Percentiles rank a stretch among this genome's conserved stretches.
Conservation (phyloP, 2,329 filamentous ascomycete species). For the Ramichloridium luteum region DNA sequence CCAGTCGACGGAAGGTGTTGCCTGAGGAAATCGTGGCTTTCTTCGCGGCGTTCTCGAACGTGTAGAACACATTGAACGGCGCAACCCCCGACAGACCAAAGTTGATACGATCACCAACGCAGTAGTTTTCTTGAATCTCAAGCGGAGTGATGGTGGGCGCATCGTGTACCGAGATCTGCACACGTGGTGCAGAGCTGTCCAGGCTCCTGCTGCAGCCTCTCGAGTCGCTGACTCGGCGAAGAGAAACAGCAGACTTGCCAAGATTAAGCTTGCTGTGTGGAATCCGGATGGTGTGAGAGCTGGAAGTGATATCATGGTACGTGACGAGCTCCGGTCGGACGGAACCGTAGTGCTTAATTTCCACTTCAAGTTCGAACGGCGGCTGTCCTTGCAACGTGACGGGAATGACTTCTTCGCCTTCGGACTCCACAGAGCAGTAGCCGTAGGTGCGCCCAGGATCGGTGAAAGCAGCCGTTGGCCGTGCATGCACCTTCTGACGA, state of each 20-base stretch:
- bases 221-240: conserved; percentile 79
- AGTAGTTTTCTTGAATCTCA: conserved; percentile 77
- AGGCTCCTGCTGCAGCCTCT: conserved; percentile 74
- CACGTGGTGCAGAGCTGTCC: conserved; percentile 52
- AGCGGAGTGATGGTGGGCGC: conserved; percentile 82
- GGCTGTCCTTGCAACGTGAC: conserved; percentile 71
- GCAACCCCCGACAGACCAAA: conserved; percentile 84
- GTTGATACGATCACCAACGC: conserved; percentile 85
- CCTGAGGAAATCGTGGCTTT: conserved; percentile 61
- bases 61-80: conserved; percentile 88
- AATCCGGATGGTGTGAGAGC: conserved; percentile 67
- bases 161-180: conserved; percentile 86
- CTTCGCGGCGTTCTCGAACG: conserved; percentile 65
- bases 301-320: conserved; percentile 65
- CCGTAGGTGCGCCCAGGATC: conserved; percentile 89
- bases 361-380: conserved; percentile 82
- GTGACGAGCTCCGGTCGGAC: conserved; percentile 68
- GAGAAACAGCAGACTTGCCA: conserved; percentile 78
- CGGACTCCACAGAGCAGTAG: conserved; percentile 77
- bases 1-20: conserved; percentile 83
- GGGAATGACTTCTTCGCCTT: conserved; percentile 70
- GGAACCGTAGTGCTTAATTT: conserved; percentile 81
- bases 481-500: conserved; percentile 72
- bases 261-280: conserved; percentile 74
- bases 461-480: conserved; percentile 68